A percentile compares a stretch with the other conserved stretches of the same genome.
Evolutionary conservation across 352 stramenopile species (phyloP).

Genomic region (Phytophthora brassicae): DNA sequence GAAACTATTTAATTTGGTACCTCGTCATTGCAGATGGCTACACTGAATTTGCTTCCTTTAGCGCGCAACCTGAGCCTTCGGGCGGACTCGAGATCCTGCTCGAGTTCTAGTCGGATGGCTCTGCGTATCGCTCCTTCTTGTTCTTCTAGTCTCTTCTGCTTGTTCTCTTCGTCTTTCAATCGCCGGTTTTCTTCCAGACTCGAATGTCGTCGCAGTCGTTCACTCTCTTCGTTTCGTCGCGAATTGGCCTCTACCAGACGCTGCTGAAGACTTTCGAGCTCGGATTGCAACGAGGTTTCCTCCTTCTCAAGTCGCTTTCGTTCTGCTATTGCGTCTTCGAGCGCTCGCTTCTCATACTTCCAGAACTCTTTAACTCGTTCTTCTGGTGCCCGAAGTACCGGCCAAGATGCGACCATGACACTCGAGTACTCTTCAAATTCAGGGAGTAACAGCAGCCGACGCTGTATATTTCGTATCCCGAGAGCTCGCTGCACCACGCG

Average conservation of each 20-base stretch:
- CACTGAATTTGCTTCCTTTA: constrained; percentile 29
- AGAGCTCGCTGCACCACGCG: constrained; percentile 52
- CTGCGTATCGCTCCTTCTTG: constrained; percentile 47
- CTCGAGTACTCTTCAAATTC: constrained; percentile 37
- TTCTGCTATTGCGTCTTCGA: constrained; percentile 22
- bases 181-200: constrained; percentile 44
- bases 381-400: constrained; percentile 5
- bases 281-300: constrained; percentile 28
- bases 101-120: constrained; percentile 64
- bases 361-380: constrained; percentile 26
- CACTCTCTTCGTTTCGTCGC: constrained; percentile 35
- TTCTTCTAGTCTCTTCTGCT: constrained; percentile 38
- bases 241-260: constrained; percentile 32
- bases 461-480: constrained; percentile 26
- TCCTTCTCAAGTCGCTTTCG: constrained; percentile 32
- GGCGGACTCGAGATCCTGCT: constrained; percentile 58
- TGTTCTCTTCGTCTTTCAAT: constrained; percentile 50
- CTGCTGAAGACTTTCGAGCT: constrained; percentile 35
- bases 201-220: constrained; percentile 52
- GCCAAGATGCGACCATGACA: constrained; percentile 23
- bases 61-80: constrained; percentile 41
- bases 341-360: constrained; percentile 15
- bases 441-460: constrained; percentile 25
- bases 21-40: constrained; percentile 27
- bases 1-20: not conserved